phyloP scores from a whole-genome alignment of 148 eudicot genomes.

The Rheum nobile region DNA sequence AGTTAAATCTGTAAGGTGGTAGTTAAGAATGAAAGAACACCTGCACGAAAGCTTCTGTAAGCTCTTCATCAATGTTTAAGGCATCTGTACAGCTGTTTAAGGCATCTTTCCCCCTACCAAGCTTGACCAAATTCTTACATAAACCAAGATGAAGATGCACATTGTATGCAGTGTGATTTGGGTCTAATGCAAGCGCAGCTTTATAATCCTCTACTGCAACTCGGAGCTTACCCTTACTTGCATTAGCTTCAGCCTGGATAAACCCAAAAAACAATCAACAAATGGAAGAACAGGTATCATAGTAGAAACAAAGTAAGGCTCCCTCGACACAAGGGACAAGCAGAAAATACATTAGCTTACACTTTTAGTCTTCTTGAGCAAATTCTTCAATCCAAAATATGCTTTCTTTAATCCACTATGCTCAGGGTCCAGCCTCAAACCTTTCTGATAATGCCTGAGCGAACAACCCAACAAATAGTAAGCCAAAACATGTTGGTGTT shows the following conservation, averaged over 20 bases:
- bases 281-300: not conserved
- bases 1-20: not conserved
- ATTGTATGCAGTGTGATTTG: constrained; percentile 68
- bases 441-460: constrained; percentile 89
- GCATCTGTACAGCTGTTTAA: constrained; percentile 61
- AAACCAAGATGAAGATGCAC: constrained; percentile 88
- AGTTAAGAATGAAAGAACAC: constrained; percentile 17
- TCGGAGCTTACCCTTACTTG: constrained; percentile 74
- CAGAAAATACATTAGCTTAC: constrained; percentile 21
- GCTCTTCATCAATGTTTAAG: constrained; percentile 68
- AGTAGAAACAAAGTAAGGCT: not conserved
- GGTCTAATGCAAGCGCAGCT: constrained; percentile 82
- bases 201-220: constrained; percentile 80
- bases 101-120: constrained; percentile 91
- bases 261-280: not conserved
- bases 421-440: constrained; percentile 90
- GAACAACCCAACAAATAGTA: constrained; percentile 10
- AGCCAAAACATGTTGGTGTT: not conserved
- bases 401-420: constrained; percentile 87
- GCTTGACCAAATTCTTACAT: constrained; percentile 77
- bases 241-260: constrained; percentile 68
- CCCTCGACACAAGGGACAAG: not conserved
- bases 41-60: constrained; percentile 73
- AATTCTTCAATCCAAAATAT: constrained; percentile 79
- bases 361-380: constrained; percentile 83